phyloP scores from a whole-genome alignment of 805 yeast genomes.

The Metschnikowia matae region DNA sequence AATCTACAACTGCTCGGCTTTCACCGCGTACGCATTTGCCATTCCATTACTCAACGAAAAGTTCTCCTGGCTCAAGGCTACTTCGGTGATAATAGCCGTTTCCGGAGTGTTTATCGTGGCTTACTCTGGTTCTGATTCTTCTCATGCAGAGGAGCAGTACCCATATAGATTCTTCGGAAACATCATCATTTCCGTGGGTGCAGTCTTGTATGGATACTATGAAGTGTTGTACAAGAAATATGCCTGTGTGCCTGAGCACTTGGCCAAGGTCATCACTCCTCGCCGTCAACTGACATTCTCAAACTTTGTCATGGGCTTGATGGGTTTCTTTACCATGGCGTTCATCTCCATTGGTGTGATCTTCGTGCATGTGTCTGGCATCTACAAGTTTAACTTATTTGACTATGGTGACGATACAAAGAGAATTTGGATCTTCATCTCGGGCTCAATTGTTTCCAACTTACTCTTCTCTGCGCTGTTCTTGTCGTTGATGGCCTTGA shows the following conservation, averaged over 20 bases:
- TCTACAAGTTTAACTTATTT: slow-evolving; percentile 58
- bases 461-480: slow-evolving; percentile 67
- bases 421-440: slow-evolving; percentile 43
- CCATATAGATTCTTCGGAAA: slow-evolving; percentile 70
- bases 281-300: slow-evolving; percentile 78
- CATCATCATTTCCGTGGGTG: slow-evolving; percentile 65
- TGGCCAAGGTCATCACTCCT: slow-evolving; percentile 39
- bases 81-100: slow-evolving; percentile 68
- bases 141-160: slow-evolving; percentile 27
- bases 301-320: slow-evolving; percentile 63
- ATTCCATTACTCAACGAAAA: slow-evolving; percentile 67
- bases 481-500: slow-evolving; percentile 72
- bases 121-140: slow-evolving; percentile 45
- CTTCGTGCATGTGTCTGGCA: slow-evolving; percentile 47
- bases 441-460: slow-evolving; percentile 57
- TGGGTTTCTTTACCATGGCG: slow-evolving; percentile 56
- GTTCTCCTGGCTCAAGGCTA: slow-evolving; percentile 57
- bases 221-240: slow-evolving; percentile 77
- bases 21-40: slow-evolving; percentile 81
- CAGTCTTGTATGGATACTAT: slow-evolving; percentile 73
- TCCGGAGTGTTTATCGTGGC: slow-evolving; percentile 77
- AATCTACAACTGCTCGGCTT: slow-evolving; percentile 85
- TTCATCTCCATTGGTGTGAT: slow-evolving; percentile 48
- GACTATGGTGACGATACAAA: slow-evolving; percentile 34
- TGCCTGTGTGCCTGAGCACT: slow-evolving; percentile 67